Evolutionary conservation across 2,329 filamentous ascomycete genomes (phyloP).

Genomic region (Aquanectria penicillioides): DNA sequence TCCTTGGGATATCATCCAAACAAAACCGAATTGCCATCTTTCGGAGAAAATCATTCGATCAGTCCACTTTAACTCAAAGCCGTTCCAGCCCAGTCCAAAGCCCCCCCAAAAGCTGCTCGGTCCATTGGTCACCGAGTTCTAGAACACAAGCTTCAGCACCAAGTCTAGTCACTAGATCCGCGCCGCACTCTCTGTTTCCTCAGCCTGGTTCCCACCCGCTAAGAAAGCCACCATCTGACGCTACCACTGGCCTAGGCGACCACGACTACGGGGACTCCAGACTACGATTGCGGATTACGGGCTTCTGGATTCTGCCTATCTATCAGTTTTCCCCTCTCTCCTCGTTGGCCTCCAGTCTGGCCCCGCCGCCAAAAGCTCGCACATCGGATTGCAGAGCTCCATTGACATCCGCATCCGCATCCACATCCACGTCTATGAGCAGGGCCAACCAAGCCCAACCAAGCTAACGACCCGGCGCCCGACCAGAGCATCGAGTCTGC

Average conservation of each 20-base stretch:
- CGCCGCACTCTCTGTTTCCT: background rate
- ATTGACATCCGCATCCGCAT: background rate
- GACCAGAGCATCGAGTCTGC: slow-evolving; percentile 17
- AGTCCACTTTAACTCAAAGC: slow-evolving; percentile 11
- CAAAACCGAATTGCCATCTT: too few species aligned
- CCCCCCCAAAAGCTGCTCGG: slow-evolving; percentile 4
- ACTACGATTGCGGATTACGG: background rate
- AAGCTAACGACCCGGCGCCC: slow-evolving; percentile 22
- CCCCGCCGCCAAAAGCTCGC: background rate
- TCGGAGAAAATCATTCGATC: too few species aligned
- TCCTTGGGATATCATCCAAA: slow-evolving; percentile 27
- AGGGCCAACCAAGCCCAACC: background rate
- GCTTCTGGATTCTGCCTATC: too few species aligned
- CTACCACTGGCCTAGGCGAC: background rate
- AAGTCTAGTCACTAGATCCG: background rate
- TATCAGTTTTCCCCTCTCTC: background rate
- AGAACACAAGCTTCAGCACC: slow-evolving; percentile 13
- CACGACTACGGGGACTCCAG: background rate
- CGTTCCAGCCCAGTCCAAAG: slow-evolving; percentile 11
- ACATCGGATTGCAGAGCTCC: too few species aligned
- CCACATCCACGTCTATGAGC: slow-evolving; percentile 15
- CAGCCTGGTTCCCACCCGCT: slow-evolving; percentile 3
- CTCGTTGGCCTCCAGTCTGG: background rate
- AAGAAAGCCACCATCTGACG: slow-evolving; percentile 20
- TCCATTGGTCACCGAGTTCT: slow-evolving; percentile 12